Base-by-base conservation (phyloP, 2,329 filamentous ascomycete species). In the Talaromyces albobiverticillius region DNA sequence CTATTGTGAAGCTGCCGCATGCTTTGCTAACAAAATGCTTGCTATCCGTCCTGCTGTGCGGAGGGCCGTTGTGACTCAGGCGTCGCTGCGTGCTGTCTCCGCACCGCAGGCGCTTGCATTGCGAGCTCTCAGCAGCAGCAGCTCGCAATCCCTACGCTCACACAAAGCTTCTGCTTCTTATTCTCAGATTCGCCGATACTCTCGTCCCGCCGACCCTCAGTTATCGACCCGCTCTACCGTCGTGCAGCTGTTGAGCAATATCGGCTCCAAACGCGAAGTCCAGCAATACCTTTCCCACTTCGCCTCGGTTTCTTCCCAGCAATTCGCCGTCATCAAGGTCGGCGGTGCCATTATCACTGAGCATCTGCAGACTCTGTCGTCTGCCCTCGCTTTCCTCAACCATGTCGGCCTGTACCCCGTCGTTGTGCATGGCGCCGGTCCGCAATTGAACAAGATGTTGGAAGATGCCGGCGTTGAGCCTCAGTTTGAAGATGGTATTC, bases 271-370 rank as follows among this genome's bases (percentile, higher is more conserved):
- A 82, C 82, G 93, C 58, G 93, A 99, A 78, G 90, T 95, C 60
- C 90, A 96, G 79, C 93, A 97, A 75, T 97, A 97, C 74, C 86
- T 97, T 56, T 94, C 92, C 62, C 91, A 97, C 71, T 99, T 99
- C 80, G 94, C 88, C 63, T 96, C 92, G 31, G 92, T 96, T 58
- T 94, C 91, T 42, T 95, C 91, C 32, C 92, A 97, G 77, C 91
- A 95, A 69, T 99, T 97, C 72, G 93, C 92, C 62, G 93, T 99
- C 46, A 95, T 99, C 75, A 99, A 99, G 79, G 93, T 97, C 53
- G 94, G 93, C 58, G 94, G 93, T 59, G 94, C 93, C 59, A 96
- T 97, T 66, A 82, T 99, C 66, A 95, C 90, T 57, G 92, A 97
- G 70, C 88, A 96, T 73, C 82, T 97, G 53, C 89, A 96, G 71